A percentile compares a stretch with the other conserved stretches of the same genome.
Conservation (phyloP, 345 rosid genomes). For the Salix viminalis region DNA sequence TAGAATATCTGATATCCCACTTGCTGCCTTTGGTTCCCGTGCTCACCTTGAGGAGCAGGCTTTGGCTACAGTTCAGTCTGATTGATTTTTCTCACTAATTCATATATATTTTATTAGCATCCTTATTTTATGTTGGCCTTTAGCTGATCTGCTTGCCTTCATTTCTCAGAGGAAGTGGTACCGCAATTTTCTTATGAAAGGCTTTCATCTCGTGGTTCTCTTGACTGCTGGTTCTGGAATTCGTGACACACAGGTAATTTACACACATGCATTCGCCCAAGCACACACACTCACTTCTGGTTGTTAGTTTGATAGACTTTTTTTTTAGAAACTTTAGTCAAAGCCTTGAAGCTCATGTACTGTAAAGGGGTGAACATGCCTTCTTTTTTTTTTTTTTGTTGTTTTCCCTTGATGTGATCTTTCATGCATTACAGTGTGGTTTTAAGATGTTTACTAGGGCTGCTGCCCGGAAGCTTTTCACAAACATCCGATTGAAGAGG, state of each 20-base stretch:
- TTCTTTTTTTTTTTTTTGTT: slow-evolving; percentile 3
- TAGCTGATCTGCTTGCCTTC: slow-evolving; percentile 18
- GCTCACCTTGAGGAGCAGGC: slow-evolving; percentile 98
- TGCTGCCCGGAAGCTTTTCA: slow-evolving; percentile 91
- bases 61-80: slow-evolving; percentile 76
- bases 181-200: slow-evolving; percentile 96
- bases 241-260: slow-evolving; percentile 84
- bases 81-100: not conserved
- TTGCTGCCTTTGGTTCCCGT: slow-evolving; percentile 93
- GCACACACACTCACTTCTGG: not conserved
- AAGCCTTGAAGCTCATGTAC: not conserved
- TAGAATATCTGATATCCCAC: slow-evolving; percentile 62
- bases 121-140: slow-evolving; percentile 5
- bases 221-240: slow-evolving; percentile 90
- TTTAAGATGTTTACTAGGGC: slow-evolving; percentile 99
- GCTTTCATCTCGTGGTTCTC: slow-evolving; percentile 88
- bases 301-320: not conserved
- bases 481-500: slow-evolving; percentile 85
- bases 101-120: not conserved
- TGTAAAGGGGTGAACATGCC: not conserved
- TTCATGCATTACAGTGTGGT: slow-evolving; percentile 64
- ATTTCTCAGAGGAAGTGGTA: slow-evolving; percentile 90
- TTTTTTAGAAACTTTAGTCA: not conserved
- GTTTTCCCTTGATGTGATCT: slow-evolving; percentile 8
- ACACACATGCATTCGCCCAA: not conserved